Evolutionary conservation across 176 grass and related monocot genomes (phyloP).

Genomic region (Oryza glumipatula): DNA sequence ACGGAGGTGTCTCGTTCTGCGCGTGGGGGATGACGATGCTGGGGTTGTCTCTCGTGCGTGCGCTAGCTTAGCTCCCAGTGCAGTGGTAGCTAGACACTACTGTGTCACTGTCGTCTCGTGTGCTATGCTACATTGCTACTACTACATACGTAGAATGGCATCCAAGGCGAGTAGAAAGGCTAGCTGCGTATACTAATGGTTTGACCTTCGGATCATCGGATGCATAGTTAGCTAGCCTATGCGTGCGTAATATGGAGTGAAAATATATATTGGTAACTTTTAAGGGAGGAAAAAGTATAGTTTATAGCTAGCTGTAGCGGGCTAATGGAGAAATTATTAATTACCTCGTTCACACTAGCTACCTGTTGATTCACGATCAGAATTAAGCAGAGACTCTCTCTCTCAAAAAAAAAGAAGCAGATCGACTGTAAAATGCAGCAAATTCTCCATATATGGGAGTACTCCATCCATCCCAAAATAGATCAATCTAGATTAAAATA

Average conservation of each 20-base stretch:
- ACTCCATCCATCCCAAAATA: no score
- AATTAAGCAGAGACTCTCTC: neutral
- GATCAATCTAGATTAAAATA: no score
- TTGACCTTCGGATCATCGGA: neutral
- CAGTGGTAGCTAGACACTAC: no score
- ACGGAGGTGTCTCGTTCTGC: slow-evolving; percentile 43
- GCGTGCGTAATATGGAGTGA: neutral
- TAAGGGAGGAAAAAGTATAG: neutral
- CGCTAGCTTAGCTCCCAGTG: no score
- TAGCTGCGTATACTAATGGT: neutral
- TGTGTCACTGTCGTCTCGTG: neutral
- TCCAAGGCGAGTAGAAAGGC: neutral
- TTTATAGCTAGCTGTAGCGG: no score
- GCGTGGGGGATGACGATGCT: slow-evolving; percentile 16
- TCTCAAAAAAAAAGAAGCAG: no score
- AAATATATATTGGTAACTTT: neutral
- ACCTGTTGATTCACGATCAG: neutral
- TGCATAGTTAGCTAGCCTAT: neutral
- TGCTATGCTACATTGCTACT: neutral
- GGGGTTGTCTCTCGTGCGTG: neutral
- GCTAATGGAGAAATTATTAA: neutral
- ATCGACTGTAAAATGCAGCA: neutral
- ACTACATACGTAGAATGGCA: neutral
- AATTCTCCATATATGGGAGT: no score
- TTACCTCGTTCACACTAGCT: neutral